Base-by-base conservation (phyloP, 2,329 filamentous ascomycete species). In the Botrytis paeoniae region DNA sequence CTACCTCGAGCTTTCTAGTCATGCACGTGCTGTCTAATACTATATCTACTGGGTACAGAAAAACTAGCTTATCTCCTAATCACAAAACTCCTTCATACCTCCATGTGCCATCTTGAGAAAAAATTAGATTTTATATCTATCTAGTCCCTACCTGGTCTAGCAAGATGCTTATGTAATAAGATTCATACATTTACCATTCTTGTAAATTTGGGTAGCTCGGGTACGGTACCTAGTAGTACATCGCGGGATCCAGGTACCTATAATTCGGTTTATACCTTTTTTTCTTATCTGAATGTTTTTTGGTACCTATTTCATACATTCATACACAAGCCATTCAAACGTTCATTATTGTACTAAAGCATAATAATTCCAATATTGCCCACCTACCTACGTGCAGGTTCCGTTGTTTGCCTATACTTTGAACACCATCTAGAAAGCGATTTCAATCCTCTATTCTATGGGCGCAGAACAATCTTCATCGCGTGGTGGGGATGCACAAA, bases 401-500 rank as follows among this genome's bases (percentile, higher is more conserved):
- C 1, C n/a, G 14, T 57, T 29, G 9, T 18, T 57, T 29, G 7
- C 51, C n/a, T 32, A 29, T 57, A 7, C 51, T 57, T 57, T 57
- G n/a, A 18, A 29, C n/a, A 18, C 51, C 51, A 29, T 29, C 51
- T 32, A 32, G 14, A 32, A 8, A 57, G n/a, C n/a, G 16, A 29
- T 18, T 29, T 32, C n/a, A 57, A 54, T 18, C 14, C 51, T 69
- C 18, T 66, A 54, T 14, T 41, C 63, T n/a, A 78, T 78, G 77
- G 77, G 77, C 59, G 77, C 77, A 72, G 74, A 78, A 66, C 77
- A 78, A 70, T 78, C 77, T 43, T 77, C 77, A 29, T 41, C 70
- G 18, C 64, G 54, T 41, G 48, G 63, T n/a, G 32, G 72, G 25
- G 71, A 71, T 65, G 63, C 48, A 20, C 62, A 73, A 25, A 69